phyloP scores from a whole-genome alignment of 805 yeast species.

The Metschnikowia lochheadii region DNA sequence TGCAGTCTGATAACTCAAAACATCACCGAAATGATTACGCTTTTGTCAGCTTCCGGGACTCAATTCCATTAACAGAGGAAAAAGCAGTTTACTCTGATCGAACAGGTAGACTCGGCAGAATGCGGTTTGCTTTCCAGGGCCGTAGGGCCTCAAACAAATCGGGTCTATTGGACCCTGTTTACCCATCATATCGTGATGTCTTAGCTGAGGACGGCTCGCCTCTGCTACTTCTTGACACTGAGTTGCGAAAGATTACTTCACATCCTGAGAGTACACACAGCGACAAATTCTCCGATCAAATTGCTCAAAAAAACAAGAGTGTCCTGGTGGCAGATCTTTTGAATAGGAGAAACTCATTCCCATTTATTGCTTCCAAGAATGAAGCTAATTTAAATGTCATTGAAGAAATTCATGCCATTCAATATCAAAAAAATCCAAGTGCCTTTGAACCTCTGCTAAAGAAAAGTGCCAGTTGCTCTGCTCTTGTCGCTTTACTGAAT shows the following conservation, averaged over 20 bases:
- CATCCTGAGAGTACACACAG: not conserved
- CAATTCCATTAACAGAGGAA: constrained; percentile 17
- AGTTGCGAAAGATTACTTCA: constrained; percentile 7
- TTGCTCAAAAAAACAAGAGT: not conserved
- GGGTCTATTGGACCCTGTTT: not conserved
- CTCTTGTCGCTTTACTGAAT: constrained; percentile 14
- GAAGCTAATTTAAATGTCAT: constrained; percentile 21
- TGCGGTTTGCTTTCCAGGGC: constrained; percentile 33
- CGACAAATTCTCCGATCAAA: not conserved
- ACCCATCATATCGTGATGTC: not conserved
- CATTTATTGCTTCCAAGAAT: constrained; percentile 15
- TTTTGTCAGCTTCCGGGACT: constrained; percentile 35
- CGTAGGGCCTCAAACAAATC: constrained; percentile 8
- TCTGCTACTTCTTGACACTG: constrained; percentile 7
- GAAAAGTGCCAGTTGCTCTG: constrained; percentile 24
- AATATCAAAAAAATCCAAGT: not conserved
- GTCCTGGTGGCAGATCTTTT: constrained; percentile 9
- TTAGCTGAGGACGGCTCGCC: not conserved
- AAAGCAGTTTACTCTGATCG: constrained; percentile 19
- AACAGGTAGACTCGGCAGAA: constrained; percentile 32
- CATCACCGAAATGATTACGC: constrained; percentile 16
- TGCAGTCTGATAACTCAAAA: not conserved
- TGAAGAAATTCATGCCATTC: constrained; percentile 16
- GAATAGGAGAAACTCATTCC: constrained; percentile 36
- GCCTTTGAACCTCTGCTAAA: constrained; percentile 2